Base-by-base conservation (phyloP, 2,329 filamentous ascomycete genomes). In the Colletotrichum zoysiae region DNA sequence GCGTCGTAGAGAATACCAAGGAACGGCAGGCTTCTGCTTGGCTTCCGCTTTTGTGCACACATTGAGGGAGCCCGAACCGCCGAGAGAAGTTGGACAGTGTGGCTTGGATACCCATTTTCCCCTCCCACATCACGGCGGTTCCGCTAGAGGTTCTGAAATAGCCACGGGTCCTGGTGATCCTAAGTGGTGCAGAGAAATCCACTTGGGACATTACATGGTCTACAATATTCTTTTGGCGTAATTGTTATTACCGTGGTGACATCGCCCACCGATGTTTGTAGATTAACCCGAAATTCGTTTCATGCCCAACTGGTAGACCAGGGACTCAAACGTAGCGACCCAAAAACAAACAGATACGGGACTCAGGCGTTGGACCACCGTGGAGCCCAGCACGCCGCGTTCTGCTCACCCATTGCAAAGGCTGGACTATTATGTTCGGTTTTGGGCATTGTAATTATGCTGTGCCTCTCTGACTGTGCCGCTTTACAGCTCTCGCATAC, bases 151-250 rank as follows among this genome's bases (percentile, higher is more conserved):
- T 14, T 26, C 12, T 7, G 2, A 3, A 9, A 8, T 3, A 11
- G 18, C 44, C 44, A 7, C 44, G 18, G 7, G 16, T 51, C 0
- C 12, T 16, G 23, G 8, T 30, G 23, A 16, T 30, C 3, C 48
- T 0, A 26, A 3, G 6, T 0, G 23, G 23, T 12, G 48, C 0
- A 1, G 14, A 30, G 12, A 2, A 14, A 1, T 51, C 12, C 14
- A 30, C 23, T 11, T 30, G 11, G 12, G 26, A 2, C 2, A 30
- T 30, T 51, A 3, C 23, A 7, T 50, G 5, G 46, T 12, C n/a
- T 12, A 23, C 3, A 23, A 18, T 12, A 5, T 14, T 9, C 4
- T 23, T 23, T 6, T 50, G n/a, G 6, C 9, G n/a, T 20, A 2
- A 11, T n/a, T n/a, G 3, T 23, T 12, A 23, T 12, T 20, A 9